Base-by-base conservation (phyloP, 805 yeast species). In the Sugiyamaella chiloensis region DNA sequence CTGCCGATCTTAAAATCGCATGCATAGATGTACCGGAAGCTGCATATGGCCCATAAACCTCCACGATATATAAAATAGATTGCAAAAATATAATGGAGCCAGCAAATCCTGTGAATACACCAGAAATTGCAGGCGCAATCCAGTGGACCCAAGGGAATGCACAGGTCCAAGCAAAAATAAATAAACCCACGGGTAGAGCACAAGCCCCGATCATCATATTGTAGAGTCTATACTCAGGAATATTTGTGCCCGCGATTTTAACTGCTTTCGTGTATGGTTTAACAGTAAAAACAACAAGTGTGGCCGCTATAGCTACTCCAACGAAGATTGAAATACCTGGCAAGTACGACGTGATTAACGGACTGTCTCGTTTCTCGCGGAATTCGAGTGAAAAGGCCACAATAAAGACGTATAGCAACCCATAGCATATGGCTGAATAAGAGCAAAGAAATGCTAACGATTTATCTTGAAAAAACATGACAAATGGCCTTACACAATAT, bases 341-440 rank as follows among this genome's bases (percentile, higher is more conserved):
- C 14, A 44, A 16, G 20, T 47, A 42, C 14, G 42, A 26, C 11
- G 31, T 19, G 14, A 47, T 31, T 12, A 42, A 43, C 16, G 24
- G 20, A 20, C 46, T 43, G 11, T 37, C 23, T 5, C 47, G 21
- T 3, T 24, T 14, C 16, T 17, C 32, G 8, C 35, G 16, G 16
- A 69, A 52, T 23, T 59, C 55, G 44, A 56, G 48, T 12, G 68
- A 66, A 20, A 60, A 55, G 5, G 63, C 63, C 2, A 60, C 59
- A 55, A 64, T 55, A 40, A 58, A 57, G 47, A 59, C 54, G 55
- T 62, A 64, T 42, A 63, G 47, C 45, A 64, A 54, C 2, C 63
- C 64, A 43, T 58, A 64, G 24, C 60, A 53, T 47, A 58, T 61
- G 24, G 62, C 61, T 21, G 59, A 60, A 56, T 61, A 62, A 4